phyloP scores from a whole-genome alignment of 73 alveolate species.

The Paramecium caudatum region DNA sequence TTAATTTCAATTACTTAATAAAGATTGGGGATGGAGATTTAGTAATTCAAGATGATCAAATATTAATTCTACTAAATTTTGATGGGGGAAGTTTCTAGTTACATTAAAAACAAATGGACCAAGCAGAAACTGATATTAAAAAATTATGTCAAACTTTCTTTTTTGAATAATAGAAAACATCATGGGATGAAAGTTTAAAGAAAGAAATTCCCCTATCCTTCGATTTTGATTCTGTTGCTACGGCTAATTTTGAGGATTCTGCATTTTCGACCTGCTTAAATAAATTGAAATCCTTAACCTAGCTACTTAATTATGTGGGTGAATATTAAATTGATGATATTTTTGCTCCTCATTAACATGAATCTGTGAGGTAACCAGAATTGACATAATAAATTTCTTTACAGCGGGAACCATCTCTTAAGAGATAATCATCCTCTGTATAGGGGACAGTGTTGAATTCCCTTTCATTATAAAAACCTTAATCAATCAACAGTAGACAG shows the following conservation, averaged over 20 bases:
- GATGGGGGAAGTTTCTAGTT: not conserved
- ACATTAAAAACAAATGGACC: not conserved
- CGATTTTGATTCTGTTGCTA: not conserved
- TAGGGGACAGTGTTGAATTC: not conserved
- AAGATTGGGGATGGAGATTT: not conserved
- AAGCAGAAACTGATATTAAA: not conserved
- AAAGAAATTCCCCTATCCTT: not conserved
- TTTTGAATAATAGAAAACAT: not conserved
- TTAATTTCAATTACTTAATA: not conserved
- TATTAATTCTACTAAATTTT: not conserved
- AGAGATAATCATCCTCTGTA: constrained; percentile 9
- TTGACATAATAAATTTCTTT: constrained; percentile 1
- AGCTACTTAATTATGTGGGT: not conserved
- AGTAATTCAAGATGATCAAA: not conserved
- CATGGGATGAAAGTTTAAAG: not conserved
- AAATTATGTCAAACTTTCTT: not conserved
- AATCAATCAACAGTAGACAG: not conserved
- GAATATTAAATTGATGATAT: constrained; percentile 47
- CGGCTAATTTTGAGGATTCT: not conserved
- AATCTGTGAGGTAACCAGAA: constrained; percentile 25
- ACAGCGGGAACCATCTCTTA: not conserved
- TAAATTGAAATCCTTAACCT: not conserved
- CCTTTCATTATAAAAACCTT: not conserved
- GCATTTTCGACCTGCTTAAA: not conserved
- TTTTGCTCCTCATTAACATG: constrained; percentile 66